A percentile compares a stretch with the other conserved stretches of the same genome.
Conservation (phyloP, 345 rosid genomes). For the Noccaea bulbosa region DNA sequence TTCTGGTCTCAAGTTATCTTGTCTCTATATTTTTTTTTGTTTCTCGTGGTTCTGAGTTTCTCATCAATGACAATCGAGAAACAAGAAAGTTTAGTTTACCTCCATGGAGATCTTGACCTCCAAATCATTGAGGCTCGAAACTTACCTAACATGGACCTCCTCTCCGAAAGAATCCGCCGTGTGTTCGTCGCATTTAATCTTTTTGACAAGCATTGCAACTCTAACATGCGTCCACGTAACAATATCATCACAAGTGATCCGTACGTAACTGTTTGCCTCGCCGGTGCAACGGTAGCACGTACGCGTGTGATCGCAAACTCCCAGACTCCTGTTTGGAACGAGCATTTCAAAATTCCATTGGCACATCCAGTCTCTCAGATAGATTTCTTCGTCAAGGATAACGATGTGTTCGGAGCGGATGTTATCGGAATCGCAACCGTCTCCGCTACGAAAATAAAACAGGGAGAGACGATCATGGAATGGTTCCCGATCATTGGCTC, state of each 20-base stretch:
- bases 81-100: constrained; percentile 36
- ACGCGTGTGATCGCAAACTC: constrained; percentile 76
- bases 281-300: constrained; percentile 82
- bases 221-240: constrained; percentile 29
- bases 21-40: background rate
- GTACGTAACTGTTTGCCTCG: constrained; percentile 74
- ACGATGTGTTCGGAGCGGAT: constrained; percentile 85
- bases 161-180: constrained; percentile 62
- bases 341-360: constrained; percentile 64
- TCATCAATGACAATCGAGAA: constrained; percentile 48
- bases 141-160: constrained; percentile 83
- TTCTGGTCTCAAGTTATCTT: background rate
- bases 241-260: constrained; percentile 85
- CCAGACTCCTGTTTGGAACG: constrained; percentile 70
- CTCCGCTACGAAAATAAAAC: constrained; percentile 42
- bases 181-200: constrained; percentile 49
- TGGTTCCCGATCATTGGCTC: constrained; percentile 76
- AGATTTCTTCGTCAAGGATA: constrained; percentile 79
- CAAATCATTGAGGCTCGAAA: constrained; percentile 70
- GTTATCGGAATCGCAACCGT: constrained; percentile 64
- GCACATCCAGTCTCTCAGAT: constrained; percentile 69
- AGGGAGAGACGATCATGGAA: constrained; percentile 56
- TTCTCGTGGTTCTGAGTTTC: background rate
- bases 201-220: constrained; percentile 46
- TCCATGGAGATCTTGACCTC: constrained; percentile 82